A percentile compares a stretch with the other conserved stretches of the same genome.
These are phyloP conservation scores for Pseudomassariella vexata DNA, from an alignment of 2,329 filamentous ascomycete species.

Conservation along the genomic window DNA sequence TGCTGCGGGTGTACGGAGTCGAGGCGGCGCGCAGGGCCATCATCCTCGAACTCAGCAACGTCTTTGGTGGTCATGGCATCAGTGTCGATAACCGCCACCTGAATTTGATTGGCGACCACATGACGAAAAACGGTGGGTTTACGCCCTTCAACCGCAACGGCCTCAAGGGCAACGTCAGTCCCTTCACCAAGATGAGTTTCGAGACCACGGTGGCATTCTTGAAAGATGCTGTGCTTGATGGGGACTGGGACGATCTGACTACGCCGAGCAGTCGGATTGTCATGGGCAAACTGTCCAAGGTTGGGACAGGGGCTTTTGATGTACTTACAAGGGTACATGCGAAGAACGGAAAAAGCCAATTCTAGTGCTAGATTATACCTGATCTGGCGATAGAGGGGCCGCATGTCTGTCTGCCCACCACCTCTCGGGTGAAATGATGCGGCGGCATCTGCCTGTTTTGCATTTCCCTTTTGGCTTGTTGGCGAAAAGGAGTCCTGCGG, in stretches of 20 bases:
- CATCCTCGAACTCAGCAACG: conserved; percentile 74
- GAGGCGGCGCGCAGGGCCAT: conserved; percentile 88
- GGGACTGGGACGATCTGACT: conserved; percentile 82
- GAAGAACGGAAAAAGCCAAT: conserved; percentile 34
- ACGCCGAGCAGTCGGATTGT: conserved; percentile 86
- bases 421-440: no score
- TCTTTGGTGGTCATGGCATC: conserved; percentile 90
- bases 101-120: conserved; percentile 93
- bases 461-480: no score
- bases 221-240: conserved; percentile 83
- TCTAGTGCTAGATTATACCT: conserved; percentile 3
- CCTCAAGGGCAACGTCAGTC: conserved; percentile 75
- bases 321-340: conserved; percentile 62
- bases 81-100: conserved; percentile 86
- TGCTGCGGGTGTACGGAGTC: conserved; percentile 82
- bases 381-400: no score
- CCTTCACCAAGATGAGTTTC: conserved; percentile 99
- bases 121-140: conserved; percentile 91
- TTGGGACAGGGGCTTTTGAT: conserved; percentile 91
- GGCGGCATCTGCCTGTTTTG: no score
- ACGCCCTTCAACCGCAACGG: conserved; percentile 90
- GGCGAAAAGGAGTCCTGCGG: no score
- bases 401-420: no score
- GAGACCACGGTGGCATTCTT: conserved; percentile 94
- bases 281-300: conserved; percentile 72